phyloP scores from a whole-genome alignment of 768 basidiomycete species.

The Suillus plorans region DNA sequence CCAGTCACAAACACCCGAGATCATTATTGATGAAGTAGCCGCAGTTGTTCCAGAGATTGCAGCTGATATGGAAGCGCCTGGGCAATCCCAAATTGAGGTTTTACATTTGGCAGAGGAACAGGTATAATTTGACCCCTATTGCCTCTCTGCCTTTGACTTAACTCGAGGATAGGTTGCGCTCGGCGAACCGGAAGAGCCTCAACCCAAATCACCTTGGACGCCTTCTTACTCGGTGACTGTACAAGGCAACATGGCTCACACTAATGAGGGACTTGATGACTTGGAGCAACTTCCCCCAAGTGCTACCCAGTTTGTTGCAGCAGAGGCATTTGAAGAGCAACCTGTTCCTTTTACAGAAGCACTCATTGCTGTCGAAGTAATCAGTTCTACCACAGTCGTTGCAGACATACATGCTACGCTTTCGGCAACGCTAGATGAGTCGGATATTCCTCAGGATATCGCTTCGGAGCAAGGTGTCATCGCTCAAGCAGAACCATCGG shows the following conservation, averaged over 20 bases:
- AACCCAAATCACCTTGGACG: slow-evolving; percentile 33
- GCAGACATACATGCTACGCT: neutral
- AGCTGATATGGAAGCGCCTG: neutral
- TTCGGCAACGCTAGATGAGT: neutral
- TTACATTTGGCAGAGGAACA: neutral
- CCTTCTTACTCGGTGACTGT: slow-evolving; percentile 43
- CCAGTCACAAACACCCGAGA: slow-evolving; percentile 1
- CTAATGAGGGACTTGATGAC: slow-evolving; percentile 5
- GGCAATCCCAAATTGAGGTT: neutral
- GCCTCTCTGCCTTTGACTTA: neutral
- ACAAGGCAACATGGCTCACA: slow-evolving; percentile 34
- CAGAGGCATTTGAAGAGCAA: neutral
- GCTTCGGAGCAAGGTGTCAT: neutral
- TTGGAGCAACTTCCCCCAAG: slow-evolving; percentile 11
- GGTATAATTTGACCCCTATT: neutral
- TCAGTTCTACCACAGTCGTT: neutral
- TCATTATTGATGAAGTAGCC: slow-evolving; percentile 7
- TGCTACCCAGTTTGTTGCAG: neutral
- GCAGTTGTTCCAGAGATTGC: neutral
- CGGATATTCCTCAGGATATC: neutral
- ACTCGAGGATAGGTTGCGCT: neutral
- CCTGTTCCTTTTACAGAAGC: neutral
- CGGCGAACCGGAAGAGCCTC: slow-evolving; percentile 2
- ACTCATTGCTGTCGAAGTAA: neutral
- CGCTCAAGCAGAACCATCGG: neutral